Evolutionary conservation across 2,329 filamentous ascomycete species (phyloP).

Genomic region (Mycosphaerella sp.): DNA sequence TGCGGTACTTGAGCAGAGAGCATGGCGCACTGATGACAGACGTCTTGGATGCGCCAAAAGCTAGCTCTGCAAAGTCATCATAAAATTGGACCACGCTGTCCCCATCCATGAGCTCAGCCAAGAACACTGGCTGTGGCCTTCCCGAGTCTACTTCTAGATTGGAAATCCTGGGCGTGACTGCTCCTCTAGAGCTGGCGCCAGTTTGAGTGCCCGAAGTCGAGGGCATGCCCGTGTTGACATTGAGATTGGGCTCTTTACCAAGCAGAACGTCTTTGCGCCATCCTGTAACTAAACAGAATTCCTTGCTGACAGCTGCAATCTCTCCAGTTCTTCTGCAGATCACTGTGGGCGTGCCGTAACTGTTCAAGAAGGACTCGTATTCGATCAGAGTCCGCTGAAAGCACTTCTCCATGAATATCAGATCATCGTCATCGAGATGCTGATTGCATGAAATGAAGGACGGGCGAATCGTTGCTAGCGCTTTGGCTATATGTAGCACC

Average conservation of each 20-base stretch:
- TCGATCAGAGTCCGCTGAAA: slow-evolving; percentile 89
- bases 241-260: slow-evolving; percentile 79
- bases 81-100: slow-evolving; percentile 92
- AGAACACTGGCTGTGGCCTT: slow-evolving; percentile 71
- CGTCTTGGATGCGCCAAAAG: slow-evolving; percentile 84
- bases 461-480: slow-evolving; percentile 81
- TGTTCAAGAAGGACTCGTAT: slow-evolving; percentile 86
- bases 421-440: slow-evolving; percentile 78
- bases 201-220: slow-evolving; percentile 38
- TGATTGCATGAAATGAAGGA: slow-evolving; percentile 89
- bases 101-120: slow-evolving; percentile 88
- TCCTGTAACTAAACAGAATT: slow-evolving; percentile 91
- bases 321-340: slow-evolving; percentile 90
- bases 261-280: slow-evolving; percentile 88
- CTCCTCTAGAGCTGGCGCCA: slow-evolving; percentile 43
- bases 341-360: slow-evolving; percentile 82
- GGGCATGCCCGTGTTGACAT: slow-evolving; percentile 65
- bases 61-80: slow-evolving; percentile 86
- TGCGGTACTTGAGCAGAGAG: slow-evolving; percentile 83
- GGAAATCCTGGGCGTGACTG: slow-evolving; percentile 41
- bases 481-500: slow-evolving; percentile 75
- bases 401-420: slow-evolving; percentile 97
- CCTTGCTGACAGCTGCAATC: slow-evolving; percentile 90
- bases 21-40: slow-evolving; percentile 71
- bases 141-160: slow-evolving; percentile 29